Evolutionary conservation across 768 basidiomycete species (phyloP).

Genomic region (Auriscalpium microsporum): DNA sequence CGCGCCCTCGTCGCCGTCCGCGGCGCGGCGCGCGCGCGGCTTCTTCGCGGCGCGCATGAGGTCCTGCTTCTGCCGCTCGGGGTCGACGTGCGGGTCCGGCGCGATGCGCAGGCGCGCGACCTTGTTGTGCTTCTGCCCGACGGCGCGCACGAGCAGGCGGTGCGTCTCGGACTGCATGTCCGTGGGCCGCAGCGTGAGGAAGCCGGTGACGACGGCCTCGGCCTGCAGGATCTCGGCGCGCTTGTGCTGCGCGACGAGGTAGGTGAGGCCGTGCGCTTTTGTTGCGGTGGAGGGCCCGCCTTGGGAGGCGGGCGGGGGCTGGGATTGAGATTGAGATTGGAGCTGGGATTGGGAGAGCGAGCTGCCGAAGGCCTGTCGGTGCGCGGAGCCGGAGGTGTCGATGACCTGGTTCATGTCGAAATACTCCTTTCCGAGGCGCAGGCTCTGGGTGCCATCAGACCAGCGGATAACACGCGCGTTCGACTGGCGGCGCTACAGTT

Average conservation of each 20-base stretch:
- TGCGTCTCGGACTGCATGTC: conserved; percentile 89
- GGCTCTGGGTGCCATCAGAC: conserved; percentile 90
- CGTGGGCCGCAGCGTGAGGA: conserved; percentile 77
- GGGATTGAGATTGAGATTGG: conserved; percentile 29
- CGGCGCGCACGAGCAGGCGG: conserved; percentile 78
- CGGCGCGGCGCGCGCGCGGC: conserved; percentile 41
- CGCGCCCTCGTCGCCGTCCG: conserved; percentile 39
- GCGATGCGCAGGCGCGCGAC: conserved; percentile 72
- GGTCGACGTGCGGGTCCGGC: conserved; percentile 68
- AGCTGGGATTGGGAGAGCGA: conserved; percentile 33
- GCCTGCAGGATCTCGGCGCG: conserved; percentile 80
- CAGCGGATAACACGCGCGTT: conserved; percentile 89
- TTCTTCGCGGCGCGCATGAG: conserved; percentile 58
- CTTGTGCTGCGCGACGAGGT: conserved; percentile 86
- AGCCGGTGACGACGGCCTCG: conserved; percentile 75
- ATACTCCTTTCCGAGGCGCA: conserved; percentile 87
- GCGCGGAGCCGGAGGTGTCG: conserved; percentile 63
- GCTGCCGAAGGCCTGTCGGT: conserved; percentile 50
- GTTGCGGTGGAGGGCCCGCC: conserved; percentile 18
- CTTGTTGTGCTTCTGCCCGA: conserved; percentile 79
- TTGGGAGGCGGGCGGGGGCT: conserved; percentile 22
- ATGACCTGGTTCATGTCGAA: conserved; percentile 82
- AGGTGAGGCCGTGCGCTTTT: conserved; percentile 72
- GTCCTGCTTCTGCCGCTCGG: conserved; percentile 66
- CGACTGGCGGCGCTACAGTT: conserved; percentile 64